Evolutionary conservation across 2,329 filamentous ascomycete species (phyloP).

Genomic region (Penicillium sp.): DNA sequence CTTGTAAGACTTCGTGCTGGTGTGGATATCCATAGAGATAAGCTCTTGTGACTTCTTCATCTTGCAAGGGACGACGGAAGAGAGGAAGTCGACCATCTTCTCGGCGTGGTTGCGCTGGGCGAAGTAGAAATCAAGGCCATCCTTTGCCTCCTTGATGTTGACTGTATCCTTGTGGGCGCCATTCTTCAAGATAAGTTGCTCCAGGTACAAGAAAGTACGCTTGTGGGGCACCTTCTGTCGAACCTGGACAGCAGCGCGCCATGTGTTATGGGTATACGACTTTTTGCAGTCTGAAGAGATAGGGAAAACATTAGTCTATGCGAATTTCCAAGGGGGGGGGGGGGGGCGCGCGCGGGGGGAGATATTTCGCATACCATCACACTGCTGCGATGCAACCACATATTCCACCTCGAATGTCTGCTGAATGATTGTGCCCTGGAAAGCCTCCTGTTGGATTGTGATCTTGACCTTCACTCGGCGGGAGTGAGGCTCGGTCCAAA

Average conservation of each 20-base stretch:
- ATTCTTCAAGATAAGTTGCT: constrained; percentile 95
- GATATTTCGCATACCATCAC: constrained; percentile 35
- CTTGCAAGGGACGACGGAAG: constrained; percentile 62
- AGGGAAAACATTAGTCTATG: background rate
- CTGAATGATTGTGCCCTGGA: constrained; percentile 71
- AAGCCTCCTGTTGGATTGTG: constrained; percentile 76
- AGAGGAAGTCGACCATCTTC: constrained; percentile 78
- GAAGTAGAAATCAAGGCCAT: constrained; percentile 96
- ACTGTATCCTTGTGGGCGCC: constrained; percentile 87
- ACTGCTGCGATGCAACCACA: constrained; percentile 87
- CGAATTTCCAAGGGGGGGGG: no score
- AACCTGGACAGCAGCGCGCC: constrained; percentile 90
- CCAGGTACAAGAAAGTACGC: constrained; percentile 77
- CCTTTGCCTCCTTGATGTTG: constrained; percentile 96
- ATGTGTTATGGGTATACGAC: constrained; percentile 94
- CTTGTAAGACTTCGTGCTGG: constrained; percentile 87
- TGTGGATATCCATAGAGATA: constrained; percentile 91
- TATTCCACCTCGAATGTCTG: constrained; percentile 96
- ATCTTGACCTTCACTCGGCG: constrained; percentile 90
- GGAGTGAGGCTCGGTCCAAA: constrained; percentile 98
- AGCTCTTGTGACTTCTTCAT: constrained; percentile 86
- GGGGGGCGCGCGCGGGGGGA: no score
- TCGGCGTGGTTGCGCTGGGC: constrained; percentile 85
- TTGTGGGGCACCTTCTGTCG: constrained; percentile 97
- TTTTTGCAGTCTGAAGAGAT: constrained; percentile 77